phyloP scores from a whole-genome alignment of 176 grass and related monocot species.

The Oryza australiensis region DNA sequence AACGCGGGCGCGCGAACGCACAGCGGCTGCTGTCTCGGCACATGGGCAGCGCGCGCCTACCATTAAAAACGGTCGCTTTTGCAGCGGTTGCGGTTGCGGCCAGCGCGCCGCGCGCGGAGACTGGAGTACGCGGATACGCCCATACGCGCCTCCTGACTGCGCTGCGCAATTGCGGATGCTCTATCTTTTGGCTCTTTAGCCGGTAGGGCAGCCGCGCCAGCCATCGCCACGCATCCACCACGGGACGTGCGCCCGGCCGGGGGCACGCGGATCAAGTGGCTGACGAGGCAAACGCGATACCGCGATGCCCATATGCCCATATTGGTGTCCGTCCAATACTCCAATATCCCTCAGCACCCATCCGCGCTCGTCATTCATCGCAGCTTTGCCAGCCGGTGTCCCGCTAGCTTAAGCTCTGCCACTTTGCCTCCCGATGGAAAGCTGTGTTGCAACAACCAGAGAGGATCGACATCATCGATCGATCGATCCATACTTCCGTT shows the following conservation, averaged over 20 bases:
- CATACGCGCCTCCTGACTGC: not conserved
- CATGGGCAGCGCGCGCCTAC: no score
- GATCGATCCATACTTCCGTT: not conserved
- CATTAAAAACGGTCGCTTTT: not conserved
- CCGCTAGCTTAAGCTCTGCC: not conserved
- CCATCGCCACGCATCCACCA: not conserved
- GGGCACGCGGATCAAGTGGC: not conserved
- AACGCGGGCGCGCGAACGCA: not conserved
- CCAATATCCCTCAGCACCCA: not conserved
- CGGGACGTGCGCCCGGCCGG: not conserved
- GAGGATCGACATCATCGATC: no score
- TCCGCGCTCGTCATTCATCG: not conserved
- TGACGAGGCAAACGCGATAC: not conserved
- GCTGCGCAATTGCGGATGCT: no score
- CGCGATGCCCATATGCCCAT: no score
- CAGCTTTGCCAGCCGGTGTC: no score
- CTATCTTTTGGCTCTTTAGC: no score
- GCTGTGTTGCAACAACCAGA: not conserved
- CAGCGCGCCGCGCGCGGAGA: no score
- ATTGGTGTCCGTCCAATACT: not conserved
- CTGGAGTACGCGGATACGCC: no score
- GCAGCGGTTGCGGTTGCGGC: not conserved
- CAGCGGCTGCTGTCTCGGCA: slow-evolving; percentile 1
- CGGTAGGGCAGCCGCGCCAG: no score
- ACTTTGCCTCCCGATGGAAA: not conserved